Base-by-base conservation (phyloP, 2,329 filamentous ascomycete genomes). In the Reticulascus tulasneorum region DNA sequence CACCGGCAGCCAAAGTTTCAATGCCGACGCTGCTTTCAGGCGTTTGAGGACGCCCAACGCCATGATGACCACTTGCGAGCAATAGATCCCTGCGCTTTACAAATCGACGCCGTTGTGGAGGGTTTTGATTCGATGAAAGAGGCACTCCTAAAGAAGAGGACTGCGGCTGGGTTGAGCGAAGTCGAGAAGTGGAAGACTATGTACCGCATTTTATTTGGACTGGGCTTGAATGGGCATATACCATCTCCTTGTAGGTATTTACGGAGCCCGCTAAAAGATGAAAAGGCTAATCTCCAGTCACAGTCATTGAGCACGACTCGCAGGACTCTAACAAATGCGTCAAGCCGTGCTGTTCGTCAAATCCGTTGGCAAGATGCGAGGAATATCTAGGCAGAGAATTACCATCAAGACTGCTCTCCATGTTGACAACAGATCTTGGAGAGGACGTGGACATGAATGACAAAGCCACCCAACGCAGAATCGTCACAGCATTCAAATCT, bases 181-280 rank as follows among this genome's bases (percentile, higher is more conserved):
- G 49, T 50, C 9, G 57, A 64, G 27, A 63, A 60, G 29, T 67
- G 63, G 63, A 43, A 40, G 6, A 54, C 60, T 22, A 55, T 61
- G 13, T 66, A 61, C 44, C 46, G 50, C 5, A 44, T 63, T 0
- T 45, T 67, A 1, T 66, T 67, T 22, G 58, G 60, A 1, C 51
- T 48, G 10, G 55, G 41, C 16, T 34, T 32, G 11, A 36, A 44
- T 30, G 37, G 49, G 15, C 37, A 46, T 6, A 46, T 46, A 1
- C 44, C 44, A 8, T 42, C 41, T 7, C 44, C 44, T 3, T 44
- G 44, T 46, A 18, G n/a, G n/a, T n/a, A n/a, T n/a, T n/a, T n/a
- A n/a, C n/a, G n/a, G n/a, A n/a, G n/a, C n/a, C n/a, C n/a, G n/a
- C n/a, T n/a, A n/a, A n/a, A n/a, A n/a, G n/a, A n/a, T n/a, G n/a